These are phyloP conservation scores for Tolypocladium cylindrosporum DNA, from an alignment of 2,329 filamentous ascomycete species.

Conservation along the genomic window DNA sequence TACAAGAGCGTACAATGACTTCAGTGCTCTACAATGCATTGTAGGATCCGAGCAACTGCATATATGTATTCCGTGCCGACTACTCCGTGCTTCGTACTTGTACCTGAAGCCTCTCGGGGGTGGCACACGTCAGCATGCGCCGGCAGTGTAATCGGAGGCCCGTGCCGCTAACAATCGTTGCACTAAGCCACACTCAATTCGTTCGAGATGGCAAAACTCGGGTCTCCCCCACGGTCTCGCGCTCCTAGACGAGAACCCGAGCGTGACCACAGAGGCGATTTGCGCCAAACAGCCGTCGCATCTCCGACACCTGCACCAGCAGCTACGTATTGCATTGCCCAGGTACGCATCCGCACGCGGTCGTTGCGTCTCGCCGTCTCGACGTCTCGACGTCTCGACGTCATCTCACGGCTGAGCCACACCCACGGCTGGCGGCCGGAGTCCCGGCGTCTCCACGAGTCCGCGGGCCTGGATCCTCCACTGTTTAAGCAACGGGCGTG, in stretches of 20 bases:
- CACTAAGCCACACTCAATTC: background rate
- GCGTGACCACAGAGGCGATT: background rate
- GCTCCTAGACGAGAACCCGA: background rate
- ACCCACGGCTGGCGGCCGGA: background rate
- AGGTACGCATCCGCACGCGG: too few relatives aligned
- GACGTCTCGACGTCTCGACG: background rate
- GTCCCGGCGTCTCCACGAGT: background rate
- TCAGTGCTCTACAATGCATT: too few relatives aligned
- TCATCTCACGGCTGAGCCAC: background rate
- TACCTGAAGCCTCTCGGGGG: background rate
- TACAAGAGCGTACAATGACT: too few relatives aligned
- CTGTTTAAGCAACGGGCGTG: background rate
- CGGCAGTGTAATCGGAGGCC: background rate
- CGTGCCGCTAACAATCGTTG: background rate
- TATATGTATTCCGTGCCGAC: too few relatives aligned
- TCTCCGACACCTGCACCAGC: background rate
- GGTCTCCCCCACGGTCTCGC: background rate
- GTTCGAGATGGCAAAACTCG: background rate
- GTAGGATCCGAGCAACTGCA: background rate
- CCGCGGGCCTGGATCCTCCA: background rate
- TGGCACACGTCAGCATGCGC: background rate
- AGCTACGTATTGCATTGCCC: too few relatives aligned
- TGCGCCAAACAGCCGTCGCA: background rate
- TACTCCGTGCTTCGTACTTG: too few relatives aligned
- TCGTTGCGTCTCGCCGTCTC: background rate